Base-by-base conservation (phyloP, 139 green algal genomes). In the Eudorina sp. region DNA sequence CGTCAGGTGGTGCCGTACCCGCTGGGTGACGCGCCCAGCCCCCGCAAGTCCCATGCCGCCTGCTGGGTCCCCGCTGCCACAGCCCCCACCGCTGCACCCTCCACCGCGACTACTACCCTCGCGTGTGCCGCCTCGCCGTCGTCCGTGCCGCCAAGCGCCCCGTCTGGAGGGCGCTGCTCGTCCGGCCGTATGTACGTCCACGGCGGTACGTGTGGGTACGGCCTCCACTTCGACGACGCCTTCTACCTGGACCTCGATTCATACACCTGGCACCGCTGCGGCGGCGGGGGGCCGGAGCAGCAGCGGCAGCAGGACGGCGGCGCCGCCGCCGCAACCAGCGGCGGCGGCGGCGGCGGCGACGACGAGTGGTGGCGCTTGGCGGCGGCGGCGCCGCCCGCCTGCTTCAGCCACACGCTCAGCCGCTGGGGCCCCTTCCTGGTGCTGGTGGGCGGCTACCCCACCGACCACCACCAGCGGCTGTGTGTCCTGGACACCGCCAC, bases 341-440 rank as follows among this genome's bases (percentile, higher is more conserved):
- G 70, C 3, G 27, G 38, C 55, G 29, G 64, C 43, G 34, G 64
- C 41, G 36, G 38, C 23, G 13, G 34, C 53, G 51, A 31, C 27
- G 48, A 5, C 31, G 62, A n/a, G n/a, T n/a, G n/a, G n/a, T n/a
- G n/a, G n/a, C n/a, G n/a, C n/a, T n/a, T 41, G 1, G 73, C 21
- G 23, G 66, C 38, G 27, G 73, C 23, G 27, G 8, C 1, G 18
- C 84, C 90, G 25, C 86, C 90, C 8, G 70, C 88, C 3, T 90
- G 80, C 72, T 94, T 95, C 84, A 94, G 91, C 6, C 93, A 95
- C 76, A 89, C 89, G 40, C 66, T 95, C 19, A 92, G 64, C 40
- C 41, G 34, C 8, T 91, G 74, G 46, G 60, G 69, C 14, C 5
- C 60, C 29, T 9, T 25, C n/a, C 89, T 95, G 75, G 36, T 93